Evolutionary conservation across 495 filamentous ascomycete genomes (phyloP).

Genomic region (Elaphomyces granulatus): DNA sequence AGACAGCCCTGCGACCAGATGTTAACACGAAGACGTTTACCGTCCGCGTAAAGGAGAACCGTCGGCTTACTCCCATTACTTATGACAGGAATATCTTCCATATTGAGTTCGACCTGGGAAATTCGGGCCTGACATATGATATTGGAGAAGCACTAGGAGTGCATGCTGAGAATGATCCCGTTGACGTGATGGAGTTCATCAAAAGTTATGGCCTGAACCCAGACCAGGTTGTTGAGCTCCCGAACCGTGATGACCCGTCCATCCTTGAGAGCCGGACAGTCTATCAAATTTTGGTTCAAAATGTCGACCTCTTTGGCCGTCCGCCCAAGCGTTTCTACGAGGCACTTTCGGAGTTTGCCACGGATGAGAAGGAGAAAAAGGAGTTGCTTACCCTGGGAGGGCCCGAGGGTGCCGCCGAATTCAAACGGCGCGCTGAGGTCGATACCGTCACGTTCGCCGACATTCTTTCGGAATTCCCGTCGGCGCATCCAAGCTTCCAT

Average conservation of each 20-base stretch:
- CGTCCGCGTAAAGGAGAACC: conserved; percentile 87
- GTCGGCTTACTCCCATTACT: conserved; percentile 68
- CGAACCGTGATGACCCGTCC: conserved; percentile 64
- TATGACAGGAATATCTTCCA: conserved; percentile 99
- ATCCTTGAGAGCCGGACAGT: conserved; percentile 82
- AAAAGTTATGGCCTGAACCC: conserved; percentile 71
- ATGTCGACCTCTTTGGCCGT: conserved; percentile 92
- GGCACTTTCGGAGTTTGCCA: conserved; percentile 71
- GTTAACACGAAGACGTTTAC: conserved; percentile 71
- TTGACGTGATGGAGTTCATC: conserved; percentile 73
- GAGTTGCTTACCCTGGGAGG: conserved; percentile 62
- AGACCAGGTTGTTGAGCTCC: conserved; percentile 75
- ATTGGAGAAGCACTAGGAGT: conserved; percentile 98
- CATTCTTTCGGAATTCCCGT: conserved; percentile 72
- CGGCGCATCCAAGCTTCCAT: conserved; percentile 78
- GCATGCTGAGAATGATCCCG: conserved; percentile 79
- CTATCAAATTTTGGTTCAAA: conserved; percentile 83
- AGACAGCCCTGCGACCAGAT: conserved; percentile 65
- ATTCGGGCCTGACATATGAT: conserved; percentile 82
- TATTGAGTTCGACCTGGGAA: conserved; percentile 92
- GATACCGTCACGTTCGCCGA: conserved; percentile 91
- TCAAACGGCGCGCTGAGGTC: conserved; percentile 87
- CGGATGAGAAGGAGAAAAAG: conserved; percentile 66
- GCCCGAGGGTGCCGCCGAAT: conserved; percentile 77
- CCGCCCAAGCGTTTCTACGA: conserved; percentile 98